phyloP scores from a whole-genome alignment of 108 stramenopile genomes.

The Nitzschia palea region DNA sequence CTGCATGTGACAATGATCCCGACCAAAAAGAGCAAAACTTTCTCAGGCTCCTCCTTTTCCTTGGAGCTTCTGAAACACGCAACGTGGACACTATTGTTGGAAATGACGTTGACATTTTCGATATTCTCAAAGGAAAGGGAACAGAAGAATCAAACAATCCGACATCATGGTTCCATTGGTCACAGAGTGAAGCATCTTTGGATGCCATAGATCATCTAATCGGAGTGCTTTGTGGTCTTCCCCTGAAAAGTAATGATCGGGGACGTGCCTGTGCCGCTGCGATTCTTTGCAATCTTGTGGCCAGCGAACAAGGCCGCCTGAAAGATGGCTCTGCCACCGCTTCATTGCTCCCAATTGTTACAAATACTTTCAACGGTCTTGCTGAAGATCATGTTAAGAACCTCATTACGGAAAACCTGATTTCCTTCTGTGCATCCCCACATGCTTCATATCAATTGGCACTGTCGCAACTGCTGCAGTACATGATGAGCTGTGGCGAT shows the following conservation, averaged over 20 bases:
- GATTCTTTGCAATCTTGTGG: constrained; percentile 4
- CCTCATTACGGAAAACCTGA: constrained; percentile 12
- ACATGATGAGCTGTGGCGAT: background rate
- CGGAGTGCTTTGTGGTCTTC: constrained; percentile 6
- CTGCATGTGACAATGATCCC: background rate
- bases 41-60: constrained; percentile 3
- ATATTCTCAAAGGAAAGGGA: background rate
- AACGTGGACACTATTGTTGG: constrained; percentile 14
- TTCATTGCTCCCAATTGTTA: background rate
- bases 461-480: constrained; percentile 2
- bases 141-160: too few relatives aligned
- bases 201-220: constrained; percentile 3
- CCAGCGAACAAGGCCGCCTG: background rate
- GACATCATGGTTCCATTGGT: background rate
- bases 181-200: background rate
- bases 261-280: constrained; percentile 4
- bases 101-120: background rate
- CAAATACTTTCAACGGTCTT: constrained; percentile 3
- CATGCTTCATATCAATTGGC: background rate
- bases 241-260: constrained; percentile 6
- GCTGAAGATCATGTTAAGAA: background rate
- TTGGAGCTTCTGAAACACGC: background rate
- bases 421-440: background rate
- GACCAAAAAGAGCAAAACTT: background rate
- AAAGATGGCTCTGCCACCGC: background rate